Percentiles rank a stretch among this genome's conserved stretches.
Conservation (phyloP, 495 filamentous ascomycete species). For the Lindgomyces ingoldianus region DNA sequence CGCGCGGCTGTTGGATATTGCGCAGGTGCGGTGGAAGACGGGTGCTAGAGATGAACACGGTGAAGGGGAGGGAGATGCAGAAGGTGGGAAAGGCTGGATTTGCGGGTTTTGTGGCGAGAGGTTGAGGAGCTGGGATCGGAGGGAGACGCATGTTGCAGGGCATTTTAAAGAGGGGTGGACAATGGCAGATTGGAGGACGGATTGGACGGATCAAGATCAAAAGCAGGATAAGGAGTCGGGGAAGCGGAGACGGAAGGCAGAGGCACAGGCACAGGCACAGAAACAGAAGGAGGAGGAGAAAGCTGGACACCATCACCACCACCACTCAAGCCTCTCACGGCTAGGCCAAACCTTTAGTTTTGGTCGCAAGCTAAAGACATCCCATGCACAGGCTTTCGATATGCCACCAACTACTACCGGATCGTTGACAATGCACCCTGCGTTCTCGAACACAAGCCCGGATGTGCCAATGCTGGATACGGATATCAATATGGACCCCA, state of each 20-base stretch:
- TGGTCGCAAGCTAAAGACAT: not conserved
- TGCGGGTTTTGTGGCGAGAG: constrained; percentile 30
- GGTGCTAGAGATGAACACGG: not conserved
- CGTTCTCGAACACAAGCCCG: too few relatives aligned
- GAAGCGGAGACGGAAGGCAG: not conserved
- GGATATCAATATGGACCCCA: too few relatives aligned
- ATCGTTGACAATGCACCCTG: too few relatives aligned
- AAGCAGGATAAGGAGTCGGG: too few relatives aligned
- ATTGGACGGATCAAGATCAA: not conserved
- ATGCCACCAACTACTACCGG: too few relatives aligned
- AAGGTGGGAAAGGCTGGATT: constrained; percentile 1
- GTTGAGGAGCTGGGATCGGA: constrained; percentile 20
- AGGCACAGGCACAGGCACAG: not conserved
- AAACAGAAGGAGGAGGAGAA: not conserved
- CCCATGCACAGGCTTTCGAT: too few relatives aligned
- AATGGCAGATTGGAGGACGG: constrained; percentile 28
- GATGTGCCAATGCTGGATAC: too few relatives aligned
- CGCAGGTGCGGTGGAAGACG: constrained; percentile 28
- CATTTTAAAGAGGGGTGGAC: constrained; percentile 35
- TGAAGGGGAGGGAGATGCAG: not conserved
- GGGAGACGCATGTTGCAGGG: constrained; percentile 32
- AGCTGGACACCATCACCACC: not conserved
- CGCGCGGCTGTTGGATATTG: constrained; percentile 20
- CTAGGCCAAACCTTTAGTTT: not conserved
- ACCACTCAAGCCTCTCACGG: not conserved